Evolutionary conservation across 2,329 filamentous ascomycete genomes (phyloP).

Genomic region (Epichloe sp.): DNA sequence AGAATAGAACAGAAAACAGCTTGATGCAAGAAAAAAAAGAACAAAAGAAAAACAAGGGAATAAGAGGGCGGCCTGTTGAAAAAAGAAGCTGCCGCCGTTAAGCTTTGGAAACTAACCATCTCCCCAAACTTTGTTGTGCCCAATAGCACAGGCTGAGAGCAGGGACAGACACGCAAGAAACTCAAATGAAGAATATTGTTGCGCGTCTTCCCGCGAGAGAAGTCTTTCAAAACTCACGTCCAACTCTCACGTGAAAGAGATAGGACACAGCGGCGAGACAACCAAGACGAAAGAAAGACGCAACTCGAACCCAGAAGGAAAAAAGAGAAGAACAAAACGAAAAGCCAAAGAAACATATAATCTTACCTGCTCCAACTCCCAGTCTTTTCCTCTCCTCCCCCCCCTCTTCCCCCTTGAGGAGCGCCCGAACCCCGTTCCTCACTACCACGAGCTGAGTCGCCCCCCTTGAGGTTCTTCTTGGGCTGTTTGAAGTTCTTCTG

Average conservation of each 20-base stretch:
- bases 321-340: slow-evolving; percentile 2
- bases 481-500: slow-evolving; percentile 38
- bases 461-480: slow-evolving; percentile 31
- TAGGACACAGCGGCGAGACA: not conserved
- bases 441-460: slow-evolving; percentile 51
- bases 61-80: too few relatives aligned
- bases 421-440: slow-evolving; percentile 59
- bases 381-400: slow-evolving; percentile 66
- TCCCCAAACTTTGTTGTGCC: not conserved
- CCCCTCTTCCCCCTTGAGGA: slow-evolving; percentile 51
- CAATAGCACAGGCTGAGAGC: not conserved
- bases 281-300: not conserved
- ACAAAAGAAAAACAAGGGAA: too few relatives aligned
- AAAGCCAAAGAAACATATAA: slow-evolving; percentile 3
- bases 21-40: not conserved
- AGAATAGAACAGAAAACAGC: not conserved
- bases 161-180: not conserved
- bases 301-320: too few relatives aligned
- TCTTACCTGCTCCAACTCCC: slow-evolving; percentile 68
- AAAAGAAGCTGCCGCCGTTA: not conserved
- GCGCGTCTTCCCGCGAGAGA: too few relatives aligned
- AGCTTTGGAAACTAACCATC: not conserved
- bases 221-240: too few relatives aligned
- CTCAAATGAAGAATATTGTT: not conserved
- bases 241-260: too few relatives aligned